Evolutionary conservation across 148 eudicot genomes (phyloP).

Genomic region (Camellia sinensis): DNA sequence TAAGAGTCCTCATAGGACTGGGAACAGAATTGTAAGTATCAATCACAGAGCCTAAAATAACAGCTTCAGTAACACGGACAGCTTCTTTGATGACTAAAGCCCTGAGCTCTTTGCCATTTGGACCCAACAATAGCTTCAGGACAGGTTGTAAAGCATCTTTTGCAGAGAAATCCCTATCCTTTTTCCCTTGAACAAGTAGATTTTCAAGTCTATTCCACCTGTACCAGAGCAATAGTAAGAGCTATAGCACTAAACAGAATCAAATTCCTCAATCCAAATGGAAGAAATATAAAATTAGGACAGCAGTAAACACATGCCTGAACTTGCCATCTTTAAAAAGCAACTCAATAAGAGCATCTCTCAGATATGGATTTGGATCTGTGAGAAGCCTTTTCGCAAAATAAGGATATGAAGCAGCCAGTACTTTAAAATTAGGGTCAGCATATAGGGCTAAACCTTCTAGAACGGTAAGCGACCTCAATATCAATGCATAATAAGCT

Average conservation of each 20-base stretch:
- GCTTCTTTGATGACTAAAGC: conserved; percentile 80
- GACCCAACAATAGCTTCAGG: conserved; percentile 80
- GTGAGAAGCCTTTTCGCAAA: conserved; percentile 98
- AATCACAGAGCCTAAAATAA: conserved; percentile 65
- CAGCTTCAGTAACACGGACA: conserved; percentile 82
- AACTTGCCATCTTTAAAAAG: conserved; percentile 92
- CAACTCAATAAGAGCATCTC: conserved; percentile 98
- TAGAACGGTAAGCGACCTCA: conserved; percentile 92
- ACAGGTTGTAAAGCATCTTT: conserved; percentile 98
- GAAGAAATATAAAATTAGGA: not conserved
- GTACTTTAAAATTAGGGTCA: conserved; percentile 92
- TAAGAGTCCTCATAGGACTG: conserved; percentile 48
- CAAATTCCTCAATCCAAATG: not conserved
- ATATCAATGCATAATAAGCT: conserved; percentile 90
- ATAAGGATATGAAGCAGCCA: conserved; percentile 98
- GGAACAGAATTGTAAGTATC: conserved; percentile 74
- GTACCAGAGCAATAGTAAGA: conserved; percentile 19
- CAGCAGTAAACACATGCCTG: conserved; percentile 49
- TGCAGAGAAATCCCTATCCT: conserved; percentile 86
- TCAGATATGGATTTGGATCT: conserved; percentile 96
- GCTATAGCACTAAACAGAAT: not conserved
- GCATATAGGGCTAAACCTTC: conserved; percentile 98
- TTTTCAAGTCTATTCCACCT: conserved; percentile 99
- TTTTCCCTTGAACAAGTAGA: conserved; percentile 86
- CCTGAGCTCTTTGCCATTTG: conserved; percentile 86